Conservation (phyloP, 768 basidiomycete genomes). For the Fomitopsis pulvina region DNA sequence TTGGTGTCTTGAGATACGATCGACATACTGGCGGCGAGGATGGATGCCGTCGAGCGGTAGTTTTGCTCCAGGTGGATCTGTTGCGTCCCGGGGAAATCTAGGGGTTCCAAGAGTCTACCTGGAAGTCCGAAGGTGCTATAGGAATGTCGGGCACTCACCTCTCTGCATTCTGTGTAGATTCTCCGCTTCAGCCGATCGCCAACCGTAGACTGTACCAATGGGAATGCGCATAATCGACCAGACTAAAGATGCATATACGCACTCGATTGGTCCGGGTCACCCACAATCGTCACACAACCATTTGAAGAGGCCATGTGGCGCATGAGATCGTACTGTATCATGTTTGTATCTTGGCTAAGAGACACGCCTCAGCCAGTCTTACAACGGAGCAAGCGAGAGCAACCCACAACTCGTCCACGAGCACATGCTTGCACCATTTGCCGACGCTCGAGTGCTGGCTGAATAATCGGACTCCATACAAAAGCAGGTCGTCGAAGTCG, state of each 20-base stretch:
- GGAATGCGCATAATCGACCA: not conserved
- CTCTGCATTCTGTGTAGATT: slow-evolving; percentile 69
- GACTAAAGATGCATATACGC: slow-evolving; percentile 7
- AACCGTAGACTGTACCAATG: slow-evolving; percentile 61
- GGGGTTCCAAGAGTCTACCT: not conserved
- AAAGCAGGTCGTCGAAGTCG: slow-evolving; percentile 83
- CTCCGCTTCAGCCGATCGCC: slow-evolving; percentile 75
- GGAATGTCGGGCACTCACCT: slow-evolving; percentile 32
- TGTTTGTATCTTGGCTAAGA: slow-evolving; percentile 74
- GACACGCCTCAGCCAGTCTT: not conserved
- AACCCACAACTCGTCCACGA: slow-evolving; percentile 80
- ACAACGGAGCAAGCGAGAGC: not conserved
- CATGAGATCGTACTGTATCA: slow-evolving; percentile 78
- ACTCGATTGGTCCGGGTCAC: slow-evolving; percentile 91
- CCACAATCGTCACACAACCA: slow-evolving; percentile 69
- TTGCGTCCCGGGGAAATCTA: slow-evolving; percentile 58
- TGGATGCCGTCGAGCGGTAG: slow-evolving; percentile 77
- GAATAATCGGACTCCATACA: slow-evolving; percentile 68
- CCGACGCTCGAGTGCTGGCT: slow-evolving; percentile 38
- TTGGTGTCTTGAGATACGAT: slow-evolving; percentile 80
- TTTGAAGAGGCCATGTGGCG: slow-evolving; percentile 46
- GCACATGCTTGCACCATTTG: slow-evolving; percentile 57
- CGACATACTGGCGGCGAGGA: slow-evolving; percentile 65
- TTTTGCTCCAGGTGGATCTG: slow-evolving; percentile 81
- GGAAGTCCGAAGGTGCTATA: slow-evolving; percentile 1